Base-by-base conservation (phyloP, 1,284 basidiomycete species). In the Xerocomus alliaceus region DNA sequence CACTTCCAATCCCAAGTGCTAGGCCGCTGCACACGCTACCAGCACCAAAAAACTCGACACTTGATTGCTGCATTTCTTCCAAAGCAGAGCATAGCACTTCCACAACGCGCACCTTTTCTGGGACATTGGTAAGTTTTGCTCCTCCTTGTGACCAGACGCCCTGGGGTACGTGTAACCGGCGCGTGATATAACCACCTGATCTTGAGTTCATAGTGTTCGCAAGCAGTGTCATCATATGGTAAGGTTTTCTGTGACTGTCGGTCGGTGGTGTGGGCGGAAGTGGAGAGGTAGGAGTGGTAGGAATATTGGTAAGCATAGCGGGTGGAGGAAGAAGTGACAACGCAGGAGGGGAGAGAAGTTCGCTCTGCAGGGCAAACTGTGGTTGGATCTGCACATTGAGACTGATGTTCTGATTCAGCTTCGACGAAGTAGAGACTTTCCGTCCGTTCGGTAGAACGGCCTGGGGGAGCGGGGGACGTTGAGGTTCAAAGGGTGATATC, bases 111-210 rank as follows among this genome's bases (percentile, higher is more conserved):
- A 95, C 87, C 78, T 97, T 97, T 67, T 94, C 92, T 51, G 89
- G 86, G 37, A 95, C 73, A 68, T 92, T 92, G 17, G 81, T 80
- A 48, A 97, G 83, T 76, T 95, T 95, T 35, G 90, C 91, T 35
- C 94, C 93, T 24, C 89, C 88, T 72, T 93, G 91, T 39, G 90
- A 90, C 97, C 97, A 99, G 13, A 97, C 89, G 64, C 92, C 90
- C 49, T 90, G 86, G 8, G 95, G 92, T 24, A 98, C 89, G 76
- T 95, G 96, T 62, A 99, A 79, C 45, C 89, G 86, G 29, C 88
- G 88, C 2, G 94, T 97, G 59, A 98, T 81, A 74, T 97, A 97
- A 17, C 91, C 93, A 15, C 96, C 96, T 3, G 90, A 86, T 57
- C 85, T 82, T n/a, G 87, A 87, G 31, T 85, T 86, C 86, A 97